Base-by-base conservation (phyloP, 1,284 basidiomycete genomes). In the Leccinum brunneo-olivaceum region DNA sequence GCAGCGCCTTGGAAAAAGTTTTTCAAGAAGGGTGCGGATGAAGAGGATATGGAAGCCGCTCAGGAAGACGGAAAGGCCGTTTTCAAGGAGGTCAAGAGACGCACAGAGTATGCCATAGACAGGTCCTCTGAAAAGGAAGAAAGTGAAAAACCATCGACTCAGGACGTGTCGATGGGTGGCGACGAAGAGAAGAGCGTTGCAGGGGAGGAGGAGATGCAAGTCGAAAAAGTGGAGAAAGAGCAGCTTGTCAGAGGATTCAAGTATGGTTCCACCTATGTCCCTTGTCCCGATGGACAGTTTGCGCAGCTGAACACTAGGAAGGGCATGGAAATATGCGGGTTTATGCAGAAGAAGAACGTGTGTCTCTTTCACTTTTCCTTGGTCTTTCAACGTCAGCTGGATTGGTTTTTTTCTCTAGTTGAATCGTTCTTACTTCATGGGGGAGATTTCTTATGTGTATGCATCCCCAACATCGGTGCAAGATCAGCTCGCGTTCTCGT, bases 381-480 rank as follows among this genome's bases (percentile, higher is more conserved):
- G 15, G 5, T 33, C 11, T 18, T 44, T 15, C 16, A 12, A 24
- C 40, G 35, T 41, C 15, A 29, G 16, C 44, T 29, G 32, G 18
- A 43, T 42, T 29, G 19, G 8, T 41, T 23, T 43, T 12, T 14
- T 34, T 30, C 34, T 37, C 14, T 52, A 90, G 88, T 80, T 90
- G 61, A 84, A 84, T 37, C 78, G 85, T 30, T 89, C 94, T 52
- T 76, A 82, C 42, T 70, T 81, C 20, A 84, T 97, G 74, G 82
- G 87, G 28, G 94, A 98, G 65, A 74, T 94, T 19, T 81, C 84
- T 48, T 95, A 92, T 58, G 71, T 98, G 27, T 92, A 86, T 78
- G 90, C 83, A 0, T 84, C 90, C 50, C 72, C 81, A 1, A 64
- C 67, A 2, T 77, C 79, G 7, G 69, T 82, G 7, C 72, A 77